These are phyloP conservation scores for Aspergillus ostianus DNA, from an alignment of 495 filamentous ascomycete species.

Conservation along the genomic window DNA sequence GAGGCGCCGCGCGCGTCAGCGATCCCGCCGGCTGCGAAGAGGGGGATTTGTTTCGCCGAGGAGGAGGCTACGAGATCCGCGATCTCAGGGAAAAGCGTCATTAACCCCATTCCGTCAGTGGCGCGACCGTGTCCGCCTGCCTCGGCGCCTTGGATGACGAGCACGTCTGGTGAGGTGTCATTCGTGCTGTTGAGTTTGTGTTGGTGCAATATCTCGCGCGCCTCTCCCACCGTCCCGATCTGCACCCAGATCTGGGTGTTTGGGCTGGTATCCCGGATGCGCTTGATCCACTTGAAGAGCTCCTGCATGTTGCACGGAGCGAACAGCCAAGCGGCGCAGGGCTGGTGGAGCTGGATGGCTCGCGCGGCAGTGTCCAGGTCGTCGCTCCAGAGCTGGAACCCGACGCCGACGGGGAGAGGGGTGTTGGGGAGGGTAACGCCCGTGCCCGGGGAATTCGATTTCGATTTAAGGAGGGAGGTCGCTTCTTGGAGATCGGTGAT, in stretches of 20 bases:
- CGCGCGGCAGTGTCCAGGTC: conserved; percentile 43
- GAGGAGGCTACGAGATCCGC: conserved; percentile 47
- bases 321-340: conserved; percentile 71
- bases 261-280: conserved; percentile 42
- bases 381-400: conserved; percentile 59
- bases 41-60: conserved; percentile 38
- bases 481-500: conserved; percentile 34
- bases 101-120: conserved; percentile 54
- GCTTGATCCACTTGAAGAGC: conserved; percentile 57
- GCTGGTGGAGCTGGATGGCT: conserved; percentile 46
- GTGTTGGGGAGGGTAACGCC: conserved; percentile 17
- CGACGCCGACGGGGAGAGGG: conserved; percentile 58
- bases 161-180: conserved; percentile 54
- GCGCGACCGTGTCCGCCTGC: conserved; percentile 72
- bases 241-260: conserved; percentile 62
- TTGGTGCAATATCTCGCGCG: conserved; percentile 35
- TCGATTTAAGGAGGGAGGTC: conserved; percentile 21
- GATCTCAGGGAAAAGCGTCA: conserved; percentile 58
- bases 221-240: conserved; percentile 55
- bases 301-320: conserved; percentile 48
- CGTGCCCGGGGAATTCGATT: not conserved
- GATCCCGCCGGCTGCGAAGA: conserved; percentile 74
- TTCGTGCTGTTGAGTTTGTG: not conserved
- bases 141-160: conserved; percentile 73
- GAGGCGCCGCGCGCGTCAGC: conserved; percentile 63